These are phyloP conservation scores for Oryza glumipatula DNA, from an alignment of 176 grass and related monocot species.

Conservation along the genomic window DNA sequence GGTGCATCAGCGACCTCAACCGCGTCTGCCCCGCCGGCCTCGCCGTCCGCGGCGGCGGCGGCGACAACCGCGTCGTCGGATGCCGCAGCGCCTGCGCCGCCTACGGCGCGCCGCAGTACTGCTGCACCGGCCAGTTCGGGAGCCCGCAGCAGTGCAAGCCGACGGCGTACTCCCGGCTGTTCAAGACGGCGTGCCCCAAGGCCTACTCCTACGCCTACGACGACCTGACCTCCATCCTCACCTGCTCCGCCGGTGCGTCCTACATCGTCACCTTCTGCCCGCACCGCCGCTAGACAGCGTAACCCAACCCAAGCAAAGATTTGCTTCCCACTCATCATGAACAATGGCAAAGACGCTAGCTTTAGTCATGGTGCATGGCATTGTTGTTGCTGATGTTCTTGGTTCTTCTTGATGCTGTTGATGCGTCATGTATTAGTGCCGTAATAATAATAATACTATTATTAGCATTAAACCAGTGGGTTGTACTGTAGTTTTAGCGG, in stretches of 20 bases:
- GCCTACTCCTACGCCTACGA: constrained; percentile 97
- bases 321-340: background rate
- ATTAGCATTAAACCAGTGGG: background rate
- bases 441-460: constrained; percentile 16
- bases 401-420: background rate
- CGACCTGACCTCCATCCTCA: constrained; percentile 80
- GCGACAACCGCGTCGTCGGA: constrained; percentile 53
- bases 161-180: constrained; percentile 77
- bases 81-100: constrained; percentile 92
- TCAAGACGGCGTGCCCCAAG: constrained; percentile 91
- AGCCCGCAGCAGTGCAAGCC: constrained; percentile 89
- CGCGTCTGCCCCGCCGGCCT: constrained; percentile 74
- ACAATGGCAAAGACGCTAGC: background rate
- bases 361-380: background rate
- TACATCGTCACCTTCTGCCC: constrained; percentile 97
- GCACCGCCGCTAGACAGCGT: constrained; percentile 43
- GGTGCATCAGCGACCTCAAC: constrained; percentile 93
- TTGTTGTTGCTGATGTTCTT: constrained; percentile 8
- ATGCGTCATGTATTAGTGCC: background rate
- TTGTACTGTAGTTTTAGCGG: background rate
- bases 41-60: constrained; percentile 56
- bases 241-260: constrained; percentile 75
- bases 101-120: constrained; percentile 69
- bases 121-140: constrained; percentile 86
- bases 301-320: too few species aligned